Base-by-base conservation (phyloP, 2,329 filamentous ascomycete genomes). In the Neofusicoccum parvum region DNA sequence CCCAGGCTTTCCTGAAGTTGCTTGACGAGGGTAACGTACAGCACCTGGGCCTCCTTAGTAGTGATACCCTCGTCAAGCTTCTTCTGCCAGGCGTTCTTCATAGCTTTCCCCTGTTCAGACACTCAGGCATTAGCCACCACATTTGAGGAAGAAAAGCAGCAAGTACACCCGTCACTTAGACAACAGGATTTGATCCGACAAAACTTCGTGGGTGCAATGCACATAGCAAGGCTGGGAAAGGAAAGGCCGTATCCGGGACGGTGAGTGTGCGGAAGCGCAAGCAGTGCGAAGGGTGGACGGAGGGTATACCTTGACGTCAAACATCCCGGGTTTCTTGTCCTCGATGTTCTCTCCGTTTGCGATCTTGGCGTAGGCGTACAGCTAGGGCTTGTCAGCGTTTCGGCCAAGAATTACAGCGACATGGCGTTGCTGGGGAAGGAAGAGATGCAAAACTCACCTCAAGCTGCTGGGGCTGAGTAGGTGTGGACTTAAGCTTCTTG, bases 11-110 rank as follows among this genome's bases (percentile, higher is more conserved):
- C 79, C 86, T 95, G 92, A 74, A 96, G 80, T 73, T 82, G 78
- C 79, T 92, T 88, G 69, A 95, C 87, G 68, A 90, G 81, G 71
- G 84, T 82, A 72, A 96, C 86, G 80, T 97, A 97, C 75, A 86
- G 82, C 76, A 87, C 83, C 86, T 96, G 90, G 20, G 93, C 93
- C 69, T 88, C 79, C 69, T 89, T 85, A 68, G 86, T 74, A 9
- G 84, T 86, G 70, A 88, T 76, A 59, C 85, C 86, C 67, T 88
- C 84, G 68, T 93, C 86, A 73, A 87, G 86, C 68, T 88, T 73
- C 75, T 88, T 85, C 80, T 92, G 81, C 92, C 92, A 97, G 64
- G 90, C 87, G 72, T 83, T 85, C 81, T 89, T 87, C 86, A 96
- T 96, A 73, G 87, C 87, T 82, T 95, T 96, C 80, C 83, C 88